Evolutionary conservation across 345 rosid genomes (phyloP), one percentile per base, ranked within the genome.

Genomic region (Aurinia saxatilis): DNA sequence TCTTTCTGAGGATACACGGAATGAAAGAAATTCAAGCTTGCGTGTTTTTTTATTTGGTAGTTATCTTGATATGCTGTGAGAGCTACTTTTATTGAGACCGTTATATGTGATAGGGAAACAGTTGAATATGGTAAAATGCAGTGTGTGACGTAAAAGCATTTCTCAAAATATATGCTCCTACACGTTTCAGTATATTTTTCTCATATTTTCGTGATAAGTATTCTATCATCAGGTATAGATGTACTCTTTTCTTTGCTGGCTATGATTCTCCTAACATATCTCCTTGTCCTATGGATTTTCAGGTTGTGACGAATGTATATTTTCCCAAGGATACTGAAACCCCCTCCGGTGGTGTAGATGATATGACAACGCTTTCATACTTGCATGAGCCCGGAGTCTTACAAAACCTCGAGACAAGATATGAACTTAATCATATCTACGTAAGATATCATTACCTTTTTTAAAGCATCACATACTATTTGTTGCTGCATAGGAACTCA

Each of bases 301-400:
- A 90, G 97, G 84, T 87, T 79, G 80, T 80, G 63, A 68, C 87
- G 46, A 76, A 77, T 60, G 72, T 85, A 40, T 87, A 83, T 17
- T 81, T 79, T 37, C 97, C 97, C 23, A 77, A 82, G 72, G 95
- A 90, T 65, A 82, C 91, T 16, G 97, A 90, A 81, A 90, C 81
- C 68, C 80, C 88, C 8, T 80, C 92, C 8, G 97, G 84, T 48
- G 97, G 97, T 68, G 92, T 85, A 5, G 95, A 90, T 85, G 97
- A 90, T 80, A 90, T 90, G 97, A 87, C 95, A 40, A 87, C 84
- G 78, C 85, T 90, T 57, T 85, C 95, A 37, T 90, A 90, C 70
- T 77, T 90, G 81, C 97, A 90, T 41, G 97, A 90, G 73, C 97
- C 97, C 3, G 97, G 95, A 67, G 97, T 90, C 64, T 67, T 90